Percentiles rank a stretch among this genome's conserved stretches.
Conservation (phyloP, 352 stramenopile genomes). For the Phytophthora multivora region DNA sequence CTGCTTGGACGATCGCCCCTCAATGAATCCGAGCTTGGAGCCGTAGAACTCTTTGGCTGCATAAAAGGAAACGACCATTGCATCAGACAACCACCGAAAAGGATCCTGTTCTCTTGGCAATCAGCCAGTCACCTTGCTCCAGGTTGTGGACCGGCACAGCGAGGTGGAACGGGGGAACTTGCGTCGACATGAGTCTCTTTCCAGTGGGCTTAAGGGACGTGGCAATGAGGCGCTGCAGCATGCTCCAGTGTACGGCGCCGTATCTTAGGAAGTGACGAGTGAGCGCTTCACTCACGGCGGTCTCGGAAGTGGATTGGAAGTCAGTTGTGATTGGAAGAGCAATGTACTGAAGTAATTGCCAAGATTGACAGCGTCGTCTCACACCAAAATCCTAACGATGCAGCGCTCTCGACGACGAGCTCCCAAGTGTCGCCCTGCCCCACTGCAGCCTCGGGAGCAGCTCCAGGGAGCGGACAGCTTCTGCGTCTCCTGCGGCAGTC, state of each 20-base stretch:
- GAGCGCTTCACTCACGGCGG: constrained; percentile 8
- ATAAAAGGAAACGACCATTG: background rate
- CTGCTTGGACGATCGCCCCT: constrained; percentile 91
- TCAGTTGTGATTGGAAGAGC: constrained; percentile 17
- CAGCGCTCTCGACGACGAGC: constrained; percentile 19
- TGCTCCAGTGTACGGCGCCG: constrained; percentile 10
- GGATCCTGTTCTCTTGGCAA: constrained; percentile 2
- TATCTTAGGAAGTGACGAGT: constrained; percentile 12
- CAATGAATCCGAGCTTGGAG: constrained; percentile 87
- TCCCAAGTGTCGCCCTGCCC: constrained; percentile 10
- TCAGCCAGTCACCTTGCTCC: constrained; percentile 46
- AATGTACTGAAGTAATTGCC: background rate
- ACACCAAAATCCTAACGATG: constrained; percentile 13
- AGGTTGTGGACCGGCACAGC: constrained; percentile 97
- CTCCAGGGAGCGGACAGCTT: constrained; percentile 38
- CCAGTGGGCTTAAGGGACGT: constrained; percentile 15
- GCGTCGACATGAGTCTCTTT: constrained; percentile 36
- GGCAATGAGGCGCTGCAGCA: constrained; percentile 32
- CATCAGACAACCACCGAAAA: background rate
- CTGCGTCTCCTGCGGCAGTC: constrained; percentile 59
- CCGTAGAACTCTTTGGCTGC: constrained; percentile 94
- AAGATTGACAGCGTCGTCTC: constrained; percentile 13
- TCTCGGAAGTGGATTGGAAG: constrained; percentile 14
- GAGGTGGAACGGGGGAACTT: constrained; percentile 84
- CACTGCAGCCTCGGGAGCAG: constrained; percentile 15